A percentile compares a stretch with the other conserved stretches of the same genome.
phyloP scores from a whole-genome alignment of 2,329 filamentous ascomycete species.

The Tolypocladium pustulatum region DNA sequence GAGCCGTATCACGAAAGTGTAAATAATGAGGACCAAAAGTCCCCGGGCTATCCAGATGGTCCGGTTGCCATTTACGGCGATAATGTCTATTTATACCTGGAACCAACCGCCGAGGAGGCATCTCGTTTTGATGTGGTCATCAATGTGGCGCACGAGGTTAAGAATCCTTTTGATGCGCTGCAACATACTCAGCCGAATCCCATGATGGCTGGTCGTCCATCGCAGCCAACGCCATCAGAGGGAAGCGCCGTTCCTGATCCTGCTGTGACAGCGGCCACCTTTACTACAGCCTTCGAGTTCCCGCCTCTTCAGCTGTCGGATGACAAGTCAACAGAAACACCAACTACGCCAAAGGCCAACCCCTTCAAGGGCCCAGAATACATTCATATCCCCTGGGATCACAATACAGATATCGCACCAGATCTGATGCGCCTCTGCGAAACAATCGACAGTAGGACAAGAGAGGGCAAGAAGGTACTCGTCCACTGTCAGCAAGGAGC shows the following conservation, averaged over 20 bases:
- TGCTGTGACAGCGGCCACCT: slow-evolving; percentile 45
- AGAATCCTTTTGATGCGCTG: slow-evolving; percentile 54
- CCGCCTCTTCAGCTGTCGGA: slow-evolving; percentile 30
- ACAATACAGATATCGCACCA: slow-evolving; percentile 75
- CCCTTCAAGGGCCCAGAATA: slow-evolving; percentile 58
- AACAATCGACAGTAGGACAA: slow-evolving; percentile 61
- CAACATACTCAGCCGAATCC: slow-evolving; percentile 17
- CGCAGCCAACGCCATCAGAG: slow-evolving; percentile 17
- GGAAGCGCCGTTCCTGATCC: slow-evolving; percentile 40
- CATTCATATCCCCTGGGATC: slow-evolving; percentile 79
- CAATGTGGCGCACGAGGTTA: slow-evolving; percentile 75
- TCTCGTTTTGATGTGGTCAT: slow-evolving; percentile 71
- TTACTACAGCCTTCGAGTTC: slow-evolving; percentile 51
- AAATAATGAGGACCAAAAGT: slow-evolving; percentile 69
- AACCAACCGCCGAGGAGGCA: slow-evolving; percentile 69
- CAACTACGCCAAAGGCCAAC: slow-evolving; percentile 44
- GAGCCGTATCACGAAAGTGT: slow-evolving; percentile 57
- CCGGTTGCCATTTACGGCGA: slow-evolving; percentile 75
- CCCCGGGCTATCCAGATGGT: slow-evolving; percentile 71
- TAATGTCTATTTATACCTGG: slow-evolving; percentile 67
- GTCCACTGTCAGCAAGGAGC: slow-evolving; percentile 82
- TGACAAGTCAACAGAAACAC: slow-evolving; percentile 29
- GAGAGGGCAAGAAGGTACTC: slow-evolving; percentile 66
- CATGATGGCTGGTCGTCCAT: slow-evolving; percentile 11
- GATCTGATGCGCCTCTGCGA: slow-evolving; percentile 69